Evolutionary conservation across 1,139 yeast genomes (phyloP), one percentile per base, ranked within the genome.

Genomic region (Maudiozyma humilis): DNA sequence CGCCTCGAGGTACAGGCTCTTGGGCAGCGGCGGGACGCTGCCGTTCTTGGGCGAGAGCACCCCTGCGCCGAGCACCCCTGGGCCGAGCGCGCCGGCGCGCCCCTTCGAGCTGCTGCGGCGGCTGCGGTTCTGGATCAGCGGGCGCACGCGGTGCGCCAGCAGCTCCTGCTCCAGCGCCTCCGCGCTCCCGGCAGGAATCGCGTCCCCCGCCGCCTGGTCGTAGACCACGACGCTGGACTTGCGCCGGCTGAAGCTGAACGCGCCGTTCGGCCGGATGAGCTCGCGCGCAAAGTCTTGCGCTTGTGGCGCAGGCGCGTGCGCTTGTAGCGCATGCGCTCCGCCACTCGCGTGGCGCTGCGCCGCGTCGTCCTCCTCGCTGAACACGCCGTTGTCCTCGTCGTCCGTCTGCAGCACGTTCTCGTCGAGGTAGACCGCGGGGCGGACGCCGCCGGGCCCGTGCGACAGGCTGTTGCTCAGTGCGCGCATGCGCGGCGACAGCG

Each of bases 341-440:
- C 2, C 14, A 17, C 19, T 34, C 14, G 13, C 23, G n/a, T 14
- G 13, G 12, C 35, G 18, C 4, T 12, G 16, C 13, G 13, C 23
- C 8, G 33, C 43, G 12, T 42, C 58, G 23, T 46, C 48, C 29
- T 51, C 51, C 12, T 34, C 48, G 30, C 48, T 50, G 23, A 48
- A 52, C 16, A 50, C 53, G 12, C 48, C 53, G 37, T 57, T 59
- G 32, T 54, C 61, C 17, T 64, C 70, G 19, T 60, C 67, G 36
- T 63, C 65, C 2, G 62, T 56, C 13, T 69, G 68, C 32, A 70
- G 51, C 13, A 66, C 72, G 46, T 68, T 69, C 45, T 73, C 78
- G 41, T 70, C 79, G 45, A 58, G 52, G 44, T 52, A 58, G 14
- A 54, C 47, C 6, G 51, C 47, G 6, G 48, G 41, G 16, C 46